Percentiles rank a stretch among this genome's conserved stretches.
phyloP scores from a whole-genome alignment of 345 rosid genomes.

The Eucalyptus camaldulensis region DNA sequence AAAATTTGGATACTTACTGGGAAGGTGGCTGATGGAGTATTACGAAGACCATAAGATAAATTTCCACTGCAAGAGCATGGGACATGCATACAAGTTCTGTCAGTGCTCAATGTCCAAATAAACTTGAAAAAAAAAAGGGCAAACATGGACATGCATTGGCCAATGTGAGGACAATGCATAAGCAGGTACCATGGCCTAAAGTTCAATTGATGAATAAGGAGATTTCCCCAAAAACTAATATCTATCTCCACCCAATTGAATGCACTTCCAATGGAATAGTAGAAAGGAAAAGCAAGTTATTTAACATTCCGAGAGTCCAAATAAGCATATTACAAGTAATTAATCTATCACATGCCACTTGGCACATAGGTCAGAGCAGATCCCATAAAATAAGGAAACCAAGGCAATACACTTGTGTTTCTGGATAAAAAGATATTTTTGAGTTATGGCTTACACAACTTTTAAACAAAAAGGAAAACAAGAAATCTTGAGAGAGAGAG shows the following conservation, averaged over 20 bases:
- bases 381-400: background rate
- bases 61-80: slow-evolving; percentile 45
- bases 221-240: background rate
- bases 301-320: background rate
- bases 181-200: background rate
- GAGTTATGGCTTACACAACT: background rate
- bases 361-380: background rate
- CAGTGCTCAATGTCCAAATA: background rate
- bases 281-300: background rate
- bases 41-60: slow-evolving; percentile 78
- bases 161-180: background rate
- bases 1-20: slow-evolving; percentile 25
- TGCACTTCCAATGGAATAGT: background rate
- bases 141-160: background rate
- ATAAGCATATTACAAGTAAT: background rate
- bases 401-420: background rate
- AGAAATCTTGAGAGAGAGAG: background rate
- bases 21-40: slow-evolving; percentile 61
- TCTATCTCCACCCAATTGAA: background rate
- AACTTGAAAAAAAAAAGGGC: background rate
- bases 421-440: background rate
- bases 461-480: background rate
- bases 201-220: background rate
- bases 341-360: background rate
- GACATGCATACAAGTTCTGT: background rate